Evolutionary conservation across 345 rosid species (phyloP).

Genomic region (Populus nigra): DNA sequence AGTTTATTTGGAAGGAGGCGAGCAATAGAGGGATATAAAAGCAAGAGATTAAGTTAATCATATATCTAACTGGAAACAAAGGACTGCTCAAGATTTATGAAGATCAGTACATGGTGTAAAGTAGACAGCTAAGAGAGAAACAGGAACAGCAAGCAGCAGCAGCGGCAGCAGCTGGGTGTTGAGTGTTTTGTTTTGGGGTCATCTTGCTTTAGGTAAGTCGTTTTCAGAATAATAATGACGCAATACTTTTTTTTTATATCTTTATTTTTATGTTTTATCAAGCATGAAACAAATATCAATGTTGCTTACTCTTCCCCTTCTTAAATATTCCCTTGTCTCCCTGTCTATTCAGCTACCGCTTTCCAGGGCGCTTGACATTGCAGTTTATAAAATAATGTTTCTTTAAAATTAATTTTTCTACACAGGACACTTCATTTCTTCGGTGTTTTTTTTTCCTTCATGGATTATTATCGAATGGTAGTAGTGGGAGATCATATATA

Average conservation of each 20-base stretch:
- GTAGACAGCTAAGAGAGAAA: constrained; percentile 32
- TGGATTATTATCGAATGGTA: not conserved
- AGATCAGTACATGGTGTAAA: not conserved
- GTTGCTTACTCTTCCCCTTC: not conserved
- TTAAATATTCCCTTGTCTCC: constrained; percentile 30
- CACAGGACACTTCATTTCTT: constrained; percentile 2
- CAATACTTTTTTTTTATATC: not conserved
- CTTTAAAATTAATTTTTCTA: constrained; percentile 17
- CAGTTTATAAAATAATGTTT: no score
- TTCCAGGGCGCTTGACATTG: constrained; percentile 12
- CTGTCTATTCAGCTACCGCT: constrained; percentile 40
- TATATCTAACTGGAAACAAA: constrained; percentile 3
- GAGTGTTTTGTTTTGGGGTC: not conserved
- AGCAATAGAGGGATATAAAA: not conserved
- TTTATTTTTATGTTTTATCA: not conserved
- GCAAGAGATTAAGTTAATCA: not conserved
- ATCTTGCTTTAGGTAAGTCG: constrained; percentile 38
- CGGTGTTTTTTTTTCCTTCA: constrained; percentile 10
- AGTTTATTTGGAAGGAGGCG: constrained; percentile 2
- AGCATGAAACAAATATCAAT: constrained; percentile 11
- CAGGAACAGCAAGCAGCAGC: not conserved
- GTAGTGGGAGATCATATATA: not conserved
- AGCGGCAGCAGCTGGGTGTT: not conserved
- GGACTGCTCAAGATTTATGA: not conserved
- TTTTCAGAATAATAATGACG: constrained; percentile 46